Base-by-base conservation (phyloP, 179 eudicot species). In the Nepenthes alata region DNA sequence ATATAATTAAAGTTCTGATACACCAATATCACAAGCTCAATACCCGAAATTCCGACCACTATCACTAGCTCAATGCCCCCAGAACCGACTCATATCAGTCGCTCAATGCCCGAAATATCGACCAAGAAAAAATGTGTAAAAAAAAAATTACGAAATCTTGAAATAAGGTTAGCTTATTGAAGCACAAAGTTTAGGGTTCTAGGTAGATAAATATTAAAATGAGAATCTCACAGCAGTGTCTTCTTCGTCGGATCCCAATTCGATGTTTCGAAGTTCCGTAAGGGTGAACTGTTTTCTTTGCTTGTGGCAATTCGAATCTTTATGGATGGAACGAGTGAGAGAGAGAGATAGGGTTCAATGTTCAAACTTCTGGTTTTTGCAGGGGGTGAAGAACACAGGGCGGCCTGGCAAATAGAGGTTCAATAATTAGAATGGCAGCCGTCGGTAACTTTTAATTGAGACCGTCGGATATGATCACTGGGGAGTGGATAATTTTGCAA, bases 251-350 rank as follows among this genome's bases (percentile, higher is more conserved):
- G 78, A 70, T 59, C 69, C 74, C 53, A 74, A 54, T 14, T 75
- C 60, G 9, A 70, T 63, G 41, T 52, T 77, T 57, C 81, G 75
- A 61, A 78, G 78, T 67, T 77, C 74, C 58, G 77, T 70, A 35
- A 75, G 73, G 55, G 71, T 69, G 76, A 77, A 25, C 25, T 65
- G 12, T 57, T 39, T 36, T 35, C 44, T 2, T 39, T 54, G 39
- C 37, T 52, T 52, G 25, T 37, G 37, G 36, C 59, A 50, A 62
- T 66, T 57, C 37, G 16, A 35, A 34, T 51, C 16, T 60, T 25
- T 25, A 25, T 25, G 0, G 25, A 25, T 25, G 62, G 48, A 63
- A 9, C 47, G 48, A 64, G 55, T 11, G 35, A 53, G 16, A 11
- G 53, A 34, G 55, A 55, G 25, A 47, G 39, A 60, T 70, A 70